Percentiles rank a stretch among this genome's conserved stretches.
phyloP scores from a whole-genome alignment of 257 asterid species.

The Leptodermis oblonga region DNA sequence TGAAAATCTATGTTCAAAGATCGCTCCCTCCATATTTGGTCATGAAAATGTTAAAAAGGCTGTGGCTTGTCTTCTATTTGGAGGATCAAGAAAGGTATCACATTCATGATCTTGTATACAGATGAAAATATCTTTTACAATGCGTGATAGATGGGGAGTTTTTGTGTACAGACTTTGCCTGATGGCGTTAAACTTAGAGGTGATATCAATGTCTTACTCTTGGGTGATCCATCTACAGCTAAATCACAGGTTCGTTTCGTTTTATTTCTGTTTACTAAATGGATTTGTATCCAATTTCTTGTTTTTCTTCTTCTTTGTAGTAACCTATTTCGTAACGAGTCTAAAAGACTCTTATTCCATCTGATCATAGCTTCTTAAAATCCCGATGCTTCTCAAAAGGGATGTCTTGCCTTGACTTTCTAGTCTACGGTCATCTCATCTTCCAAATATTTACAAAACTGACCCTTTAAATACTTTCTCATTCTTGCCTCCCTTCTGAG shows the following conservation, averaged over 20 bases:
- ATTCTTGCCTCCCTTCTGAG: not conserved
- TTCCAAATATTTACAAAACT: not conserved
- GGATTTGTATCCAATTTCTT: too few relatives aligned
- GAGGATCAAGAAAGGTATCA: conserved; percentile 94
- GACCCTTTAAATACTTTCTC: not conserved
- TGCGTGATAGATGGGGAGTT: conserved; percentile 12
- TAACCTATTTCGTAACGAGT: not conserved
- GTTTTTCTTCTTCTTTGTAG: not conserved
- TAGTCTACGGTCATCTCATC: not conserved
- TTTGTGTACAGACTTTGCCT: conserved; percentile 59
- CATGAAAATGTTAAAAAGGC: conserved; percentile 93
- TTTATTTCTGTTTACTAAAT: not conserved
- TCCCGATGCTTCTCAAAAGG: not conserved
- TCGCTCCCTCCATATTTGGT: conserved; percentile 97
- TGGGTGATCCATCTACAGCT: conserved; percentile 99
- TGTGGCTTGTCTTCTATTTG: conserved; percentile 91
- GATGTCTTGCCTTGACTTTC: not conserved
- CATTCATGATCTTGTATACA: conserved; percentile 10
- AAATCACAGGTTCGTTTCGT: conserved; percentile 77
- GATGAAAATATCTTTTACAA: conserved; percentile 5
- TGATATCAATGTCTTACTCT: conserved; percentile 87
- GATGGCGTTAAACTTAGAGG: conserved; percentile 99
- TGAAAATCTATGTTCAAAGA: conserved; percentile 71
- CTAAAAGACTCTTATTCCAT: not conserved
- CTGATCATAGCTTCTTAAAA: not conserved